Percentiles rank a stretch among this genome's conserved stretches.
Conservation (phyloP, 2,329 filamentous ascomycete species). For the Raffaelea ambrosiae region DNA sequence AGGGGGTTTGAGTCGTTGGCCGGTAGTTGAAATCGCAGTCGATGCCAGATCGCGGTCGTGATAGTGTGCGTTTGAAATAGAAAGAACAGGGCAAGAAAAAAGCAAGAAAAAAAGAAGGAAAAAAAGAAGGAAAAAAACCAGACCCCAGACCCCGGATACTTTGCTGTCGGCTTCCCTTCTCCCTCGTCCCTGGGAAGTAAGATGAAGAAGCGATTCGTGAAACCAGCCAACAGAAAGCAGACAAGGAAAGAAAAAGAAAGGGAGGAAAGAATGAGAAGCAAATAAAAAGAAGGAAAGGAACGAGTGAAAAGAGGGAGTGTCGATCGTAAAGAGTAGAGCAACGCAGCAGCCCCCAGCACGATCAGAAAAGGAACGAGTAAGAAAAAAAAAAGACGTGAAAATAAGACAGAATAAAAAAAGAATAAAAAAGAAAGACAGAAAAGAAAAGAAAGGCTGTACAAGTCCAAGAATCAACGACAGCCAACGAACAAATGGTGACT, state of each 20-base stretch:
- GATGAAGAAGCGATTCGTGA: too few relatives aligned
- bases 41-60: too few relatives aligned
- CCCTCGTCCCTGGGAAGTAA: not conserved
- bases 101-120: not conserved
- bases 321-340: not conserved
- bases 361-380: slow-evolving; percentile 1
- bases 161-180: not conserved
- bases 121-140: slow-evolving; percentile 1
- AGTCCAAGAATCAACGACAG: too few relatives aligned
- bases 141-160: not conserved
- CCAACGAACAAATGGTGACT: slow-evolving; percentile 37
- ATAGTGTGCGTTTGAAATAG: not conserved
- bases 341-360: slow-evolving; percentile 34
- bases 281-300: not conserved
- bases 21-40: too few relatives aligned
- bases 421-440: not conserved
- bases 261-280: not conserved
- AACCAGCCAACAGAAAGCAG: not conserved
- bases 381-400: not conserved
- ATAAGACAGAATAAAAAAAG: not conserved
- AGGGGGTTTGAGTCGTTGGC: too few relatives aligned
- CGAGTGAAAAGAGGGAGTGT: not conserved
- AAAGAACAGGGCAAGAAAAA: not conserved
- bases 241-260: not conserved
- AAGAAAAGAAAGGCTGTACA: slow-evolving; percentile 24